These are phyloP conservation scores for Aspergillus felis DNA, from an alignment of 2,329 filamentous ascomycete genomes.

Conservation along the genomic window DNA sequence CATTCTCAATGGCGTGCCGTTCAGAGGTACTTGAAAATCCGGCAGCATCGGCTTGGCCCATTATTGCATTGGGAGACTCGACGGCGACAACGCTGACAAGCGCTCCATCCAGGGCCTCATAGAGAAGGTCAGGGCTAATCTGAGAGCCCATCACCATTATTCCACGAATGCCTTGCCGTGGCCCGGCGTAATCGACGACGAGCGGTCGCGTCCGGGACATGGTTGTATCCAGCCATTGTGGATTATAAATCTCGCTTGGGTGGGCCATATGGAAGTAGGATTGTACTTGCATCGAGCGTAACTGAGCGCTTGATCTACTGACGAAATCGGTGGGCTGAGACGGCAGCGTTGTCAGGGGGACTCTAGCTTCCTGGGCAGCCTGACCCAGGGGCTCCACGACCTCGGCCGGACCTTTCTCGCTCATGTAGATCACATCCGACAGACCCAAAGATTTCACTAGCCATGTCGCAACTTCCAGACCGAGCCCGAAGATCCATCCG, in stretches of 20 bases:
- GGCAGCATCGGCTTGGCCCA: slow-evolving; percentile 7
- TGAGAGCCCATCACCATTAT: slow-evolving; percentile 51
- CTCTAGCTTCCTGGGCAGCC: slow-evolving; percentile 33
- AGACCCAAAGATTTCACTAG: slow-evolving; percentile 45
- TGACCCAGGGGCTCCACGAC: slow-evolving; percentile 41
- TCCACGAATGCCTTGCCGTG: slow-evolving; percentile 44
- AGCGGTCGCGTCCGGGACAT: slow-evolving; percentile 46
- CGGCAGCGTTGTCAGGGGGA: slow-evolving; percentile 44
- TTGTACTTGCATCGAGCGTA: slow-evolving; percentile 57
- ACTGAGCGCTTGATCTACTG: slow-evolving; percentile 47
- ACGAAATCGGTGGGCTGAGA: slow-evolving; percentile 44
- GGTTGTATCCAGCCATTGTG: slow-evolving; percentile 45
- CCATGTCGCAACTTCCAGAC: slow-evolving; percentile 47
- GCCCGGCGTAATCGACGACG: slow-evolving; percentile 47
- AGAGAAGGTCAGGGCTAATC: slow-evolving; percentile 45
- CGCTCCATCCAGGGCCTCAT: slow-evolving; percentile 51
- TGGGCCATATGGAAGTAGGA: slow-evolving; percentile 55
- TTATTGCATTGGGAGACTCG: slow-evolving; percentile 37
- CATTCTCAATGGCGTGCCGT: background rate
- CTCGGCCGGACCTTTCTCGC: slow-evolving; percentile 44
- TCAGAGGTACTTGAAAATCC: background rate
- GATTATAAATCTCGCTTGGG: slow-evolving; percentile 21
- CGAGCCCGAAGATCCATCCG: slow-evolving; percentile 53
- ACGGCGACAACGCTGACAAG: slow-evolving; percentile 52
- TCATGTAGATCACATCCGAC: slow-evolving; percentile 53